Evolutionary conservation across 2,329 filamentous ascomycete species (phyloP).

Genomic region (Fusarium phyllophilum): DNA sequence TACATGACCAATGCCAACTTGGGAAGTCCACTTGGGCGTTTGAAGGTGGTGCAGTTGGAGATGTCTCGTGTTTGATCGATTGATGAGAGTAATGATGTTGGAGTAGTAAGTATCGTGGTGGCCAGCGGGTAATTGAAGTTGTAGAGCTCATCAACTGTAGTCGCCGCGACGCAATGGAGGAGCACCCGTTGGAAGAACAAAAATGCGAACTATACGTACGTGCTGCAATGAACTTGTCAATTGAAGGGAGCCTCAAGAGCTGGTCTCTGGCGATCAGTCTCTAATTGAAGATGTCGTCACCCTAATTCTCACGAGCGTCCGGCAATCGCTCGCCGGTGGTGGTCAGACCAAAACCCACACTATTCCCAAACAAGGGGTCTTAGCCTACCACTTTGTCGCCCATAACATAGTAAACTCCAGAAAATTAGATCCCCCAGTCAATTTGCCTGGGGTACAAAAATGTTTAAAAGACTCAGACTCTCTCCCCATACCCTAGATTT

Average conservation of each 20-base stretch:
- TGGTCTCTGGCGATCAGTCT: neutral
- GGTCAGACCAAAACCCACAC: neutral
- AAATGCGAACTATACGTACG: neutral
- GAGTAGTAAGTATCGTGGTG: too few species aligned
- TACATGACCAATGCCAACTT: conserved; percentile 2
- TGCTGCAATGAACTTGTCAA: neutral
- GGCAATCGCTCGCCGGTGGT: neutral
- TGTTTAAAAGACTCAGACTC: conserved; percentile 18
- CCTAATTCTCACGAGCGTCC: neutral
- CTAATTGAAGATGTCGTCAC: neutral
- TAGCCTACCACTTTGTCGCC: conserved; percentile 5
- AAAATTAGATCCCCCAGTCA: neutral
- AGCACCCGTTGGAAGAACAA: rapidly evolving
- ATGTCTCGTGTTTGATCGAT: neutral
- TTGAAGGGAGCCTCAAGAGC: neutral
- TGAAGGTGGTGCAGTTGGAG: conserved; percentile 4
- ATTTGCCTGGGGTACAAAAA: conserved; percentile 1
- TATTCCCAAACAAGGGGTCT: conserved; percentile 1
- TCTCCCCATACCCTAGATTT: conserved; percentile 25
- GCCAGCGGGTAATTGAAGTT: too few species aligned
- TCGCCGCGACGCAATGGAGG: too few species aligned
- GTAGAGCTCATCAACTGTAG: neutral
- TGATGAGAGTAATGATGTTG: neutral
- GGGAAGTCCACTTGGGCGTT: conserved; percentile 3
- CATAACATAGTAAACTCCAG: conserved; percentile 8